Evolutionary conservation across 805 yeast species (phyloP).

Genomic region (Metahyphopichia silvanorum): DNA sequence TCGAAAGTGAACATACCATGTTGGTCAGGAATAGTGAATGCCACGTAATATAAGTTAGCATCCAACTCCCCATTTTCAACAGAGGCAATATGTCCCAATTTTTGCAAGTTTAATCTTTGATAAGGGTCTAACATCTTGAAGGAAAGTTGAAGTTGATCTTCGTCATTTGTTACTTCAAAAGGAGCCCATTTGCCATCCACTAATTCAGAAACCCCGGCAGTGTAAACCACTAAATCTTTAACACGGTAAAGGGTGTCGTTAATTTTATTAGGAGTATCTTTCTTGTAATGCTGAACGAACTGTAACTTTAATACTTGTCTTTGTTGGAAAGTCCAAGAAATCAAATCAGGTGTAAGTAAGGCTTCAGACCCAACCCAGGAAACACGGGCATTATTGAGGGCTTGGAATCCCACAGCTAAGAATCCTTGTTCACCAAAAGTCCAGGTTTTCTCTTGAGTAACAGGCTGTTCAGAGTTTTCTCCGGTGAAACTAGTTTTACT

Average conservation of each 20-base stretch:
- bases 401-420: constrained; percentile 76
- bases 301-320: constrained; percentile 58
- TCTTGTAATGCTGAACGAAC: constrained; percentile 52
- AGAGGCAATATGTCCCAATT: constrained; percentile 36
- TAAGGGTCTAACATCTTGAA: constrained; percentile 93
- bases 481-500: constrained; percentile 60
- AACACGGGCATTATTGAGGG: constrained; percentile 71
- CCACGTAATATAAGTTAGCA: constrained; percentile 43
- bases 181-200: constrained; percentile 65
- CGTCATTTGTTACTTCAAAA: constrained; percentile 33
- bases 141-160: constrained; percentile 73
- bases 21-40: constrained; percentile 84
- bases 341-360: constrained; percentile 38
- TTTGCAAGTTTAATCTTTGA: constrained; percentile 67
- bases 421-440: constrained; percentile 77
- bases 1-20: constrained; percentile 93
- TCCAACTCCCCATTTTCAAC: constrained; percentile 40
- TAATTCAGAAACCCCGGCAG: constrained; percentile 47
- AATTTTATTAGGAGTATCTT: constrained; percentile 40
- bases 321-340: constrained; percentile 72
- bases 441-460: constrained; percentile 57
- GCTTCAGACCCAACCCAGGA: constrained; percentile 75
- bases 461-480: constrained; percentile 39
- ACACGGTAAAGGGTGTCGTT: constrained; percentile 59
- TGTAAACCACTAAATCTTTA: constrained; percentile 63